A percentile compares a stretch with the other conserved stretches of the same genome.
Conservation (phyloP, 345 rosid genomes). For the Jatropha curcas region DNA sequence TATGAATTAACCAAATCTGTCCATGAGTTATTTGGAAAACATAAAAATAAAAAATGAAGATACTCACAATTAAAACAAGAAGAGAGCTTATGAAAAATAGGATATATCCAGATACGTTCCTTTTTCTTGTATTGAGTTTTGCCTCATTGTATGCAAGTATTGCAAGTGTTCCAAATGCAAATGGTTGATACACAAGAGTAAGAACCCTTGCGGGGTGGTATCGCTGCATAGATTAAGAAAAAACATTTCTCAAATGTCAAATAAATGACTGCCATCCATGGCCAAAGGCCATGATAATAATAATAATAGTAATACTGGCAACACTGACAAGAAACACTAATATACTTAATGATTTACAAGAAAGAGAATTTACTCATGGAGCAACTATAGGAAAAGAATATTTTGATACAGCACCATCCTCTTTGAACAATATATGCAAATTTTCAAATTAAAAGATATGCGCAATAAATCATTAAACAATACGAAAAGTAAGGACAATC, state of each 20-base stretch:
- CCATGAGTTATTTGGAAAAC: background rate
- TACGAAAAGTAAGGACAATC: background rate
- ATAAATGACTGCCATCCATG: background rate
- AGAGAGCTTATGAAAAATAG: constrained; percentile 60
- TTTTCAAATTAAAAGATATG: background rate
- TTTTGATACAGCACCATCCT: background rate
- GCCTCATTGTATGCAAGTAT: constrained; percentile 65
- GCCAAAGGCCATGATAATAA: too few species aligned
- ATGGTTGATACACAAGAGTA: constrained; percentile 77
- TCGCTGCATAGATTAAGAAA: constrained; percentile 39
- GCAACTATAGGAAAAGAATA: background rate
- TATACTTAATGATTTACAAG: background rate
- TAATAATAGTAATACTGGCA: background rate
- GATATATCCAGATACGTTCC: constrained; percentile 66
- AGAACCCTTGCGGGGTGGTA: constrained; percentile 79
- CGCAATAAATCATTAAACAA: background rate
- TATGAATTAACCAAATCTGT: background rate
- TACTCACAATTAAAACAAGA: constrained; percentile 66
- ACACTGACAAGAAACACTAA: background rate
- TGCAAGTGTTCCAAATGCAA: constrained; percentile 61
- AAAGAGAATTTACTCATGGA: background rate
- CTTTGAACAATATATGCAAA: background rate
- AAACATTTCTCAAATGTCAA: constrained; percentile 20
- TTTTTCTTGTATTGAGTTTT: constrained; percentile 58
- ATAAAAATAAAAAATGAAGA: background rate